phyloP scores from a whole-genome alignment of 176 grass and related monocot species.

The Urochloa ruziziensis region DNA sequence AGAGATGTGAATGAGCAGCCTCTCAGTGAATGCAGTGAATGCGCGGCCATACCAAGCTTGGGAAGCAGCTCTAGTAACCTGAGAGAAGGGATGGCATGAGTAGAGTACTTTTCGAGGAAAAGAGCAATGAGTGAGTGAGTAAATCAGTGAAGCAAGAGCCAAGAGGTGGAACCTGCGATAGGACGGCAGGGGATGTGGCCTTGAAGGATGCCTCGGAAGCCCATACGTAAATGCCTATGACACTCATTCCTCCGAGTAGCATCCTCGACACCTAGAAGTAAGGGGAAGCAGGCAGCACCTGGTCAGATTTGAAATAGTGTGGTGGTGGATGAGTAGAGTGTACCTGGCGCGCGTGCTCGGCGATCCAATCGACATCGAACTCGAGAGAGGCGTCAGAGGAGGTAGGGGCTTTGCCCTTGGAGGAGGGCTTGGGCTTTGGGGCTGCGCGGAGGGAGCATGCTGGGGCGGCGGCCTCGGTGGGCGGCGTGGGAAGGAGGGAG shows the following conservation, averaged over 20 bases:
- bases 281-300: not conserved
- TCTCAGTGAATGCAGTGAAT: conserved; percentile 57
- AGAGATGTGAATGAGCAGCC: conserved; percentile 84
- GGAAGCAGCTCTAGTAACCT: conserved; percentile 69
- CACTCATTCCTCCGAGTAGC: conserved; percentile 85
- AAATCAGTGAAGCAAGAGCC: not conserved
- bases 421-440: conserved; percentile 26
- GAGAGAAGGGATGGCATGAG: conserved; percentile 23
- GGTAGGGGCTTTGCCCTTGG: not conserved
- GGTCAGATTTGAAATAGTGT: not conserved
- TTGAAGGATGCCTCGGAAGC: conserved; percentile 80
- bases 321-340: not conserved
- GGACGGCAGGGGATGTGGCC: conserved; percentile 60
- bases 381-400: conserved; percentile 48
- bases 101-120: not conserved
- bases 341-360: conserved; percentile 90
- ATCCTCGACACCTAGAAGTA: conserved; percentile 71
- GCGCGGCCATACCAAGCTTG: conserved; percentile 55
- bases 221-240: conserved; percentile 84
- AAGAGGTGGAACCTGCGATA: conserved; percentile 49
- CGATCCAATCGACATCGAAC: conserved; percentile 85
- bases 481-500: conserved; percentile 81
- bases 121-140: not conserved
- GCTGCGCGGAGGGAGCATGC: conserved; percentile 66
- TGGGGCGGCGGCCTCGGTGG: conserved; percentile 59